Evolutionary conservation across 768 basidiomycete species (phyloP).

Genomic region (Hirschioporus abietinus): DNA sequence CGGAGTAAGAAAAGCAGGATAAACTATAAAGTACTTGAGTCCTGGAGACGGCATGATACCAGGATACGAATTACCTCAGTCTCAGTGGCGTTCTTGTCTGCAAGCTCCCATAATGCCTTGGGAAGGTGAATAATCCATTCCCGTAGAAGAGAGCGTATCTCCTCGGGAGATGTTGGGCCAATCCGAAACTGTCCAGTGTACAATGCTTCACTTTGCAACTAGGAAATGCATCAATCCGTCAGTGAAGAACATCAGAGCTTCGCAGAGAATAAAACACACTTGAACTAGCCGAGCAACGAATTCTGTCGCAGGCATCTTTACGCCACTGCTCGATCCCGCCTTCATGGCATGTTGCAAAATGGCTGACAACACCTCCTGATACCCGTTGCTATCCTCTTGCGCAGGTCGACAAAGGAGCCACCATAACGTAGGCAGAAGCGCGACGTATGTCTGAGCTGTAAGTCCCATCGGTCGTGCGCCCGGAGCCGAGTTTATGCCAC

Average conservation of each 20-base stretch:
- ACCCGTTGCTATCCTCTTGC: slow-evolving; percentile 17
- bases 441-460: slow-evolving; percentile 50
- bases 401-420: slow-evolving; percentile 52
- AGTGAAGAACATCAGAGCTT: not conserved
- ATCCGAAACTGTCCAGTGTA: slow-evolving; percentile 47
- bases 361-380: slow-evolving; percentile 41
- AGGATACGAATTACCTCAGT: slow-evolving; percentile 49
- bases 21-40: slow-evolving; percentile 26
- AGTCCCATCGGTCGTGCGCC: slow-evolving; percentile 41
- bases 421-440: slow-evolving; percentile 77
- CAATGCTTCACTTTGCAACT: slow-evolving; percentile 57
- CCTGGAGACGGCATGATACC: not conserved
- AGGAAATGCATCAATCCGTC: slow-evolving; percentile 9
- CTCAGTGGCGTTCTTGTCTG: slow-evolving; percentile 44
- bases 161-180: slow-evolving; percentile 21
- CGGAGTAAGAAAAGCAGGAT: slow-evolving; percentile 64
- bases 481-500: slow-evolving; percentile 14
- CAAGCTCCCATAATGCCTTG: slow-evolving; percentile 81
- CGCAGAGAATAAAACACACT: slow-evolving; percentile 36
- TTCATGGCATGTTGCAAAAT: slow-evolving; percentile 62
- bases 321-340: slow-evolving; percentile 50
- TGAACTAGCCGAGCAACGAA: slow-evolving; percentile 69
- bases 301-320: slow-evolving; percentile 64
- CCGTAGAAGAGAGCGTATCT: slow-evolving; percentile 29
- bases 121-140: slow-evolving; percentile 78